Evolutionary conservation across 139 green algal species (phyloP), one percentile per base, ranked within the genome.

Genomic region (Haematococcus sp.): DNA sequence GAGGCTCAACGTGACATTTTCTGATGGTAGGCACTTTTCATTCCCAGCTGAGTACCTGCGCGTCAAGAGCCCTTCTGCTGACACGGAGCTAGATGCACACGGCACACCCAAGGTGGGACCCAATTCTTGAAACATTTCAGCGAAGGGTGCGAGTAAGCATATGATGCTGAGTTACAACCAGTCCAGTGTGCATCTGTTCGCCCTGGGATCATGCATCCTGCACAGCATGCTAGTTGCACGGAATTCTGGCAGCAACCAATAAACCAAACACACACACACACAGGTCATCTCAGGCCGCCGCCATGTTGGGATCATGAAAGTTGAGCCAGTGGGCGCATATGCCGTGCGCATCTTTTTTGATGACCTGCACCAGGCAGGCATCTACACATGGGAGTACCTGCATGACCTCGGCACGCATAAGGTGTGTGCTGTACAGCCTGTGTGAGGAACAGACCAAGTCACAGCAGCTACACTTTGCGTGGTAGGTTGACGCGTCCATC

Each of bases 241-340:
- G n/a, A n/a, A n/a, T 49, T 49, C 7, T 7, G 40, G 7, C 40
- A 49, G 40, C 40, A 49, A 19, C 7, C 7, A 7, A 11, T 49
- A 11, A 7, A 49, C 40, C 40, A 49, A 11, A 7, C 40, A 49
- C 40, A 49, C 7, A 7, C 40, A 49, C 11, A 11, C 40, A 49
- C 82, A 89, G 83, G 78, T 92, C 28, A 54, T 87, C 17, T 40
- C 73, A 16, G 88, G 88, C 0, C 64, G 88, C 46, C 73, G 83
- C 0, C 70, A 91, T 67, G 82, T 93, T 11, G 78, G 87, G 27
- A 89, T 93, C 49, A 72, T 93, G 49, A 69, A 44, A 0, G 60
- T 93, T 17, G 82, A 93, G 52, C 75, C 78, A 0, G 83, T 93
- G 25, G 88, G 88, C 20, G 86, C 80, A 63, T 93, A 93, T 40